Percentiles rank a stretch among this genome's conserved stretches.
Evolutionary conservation across 202 grass and related monocot species (phyloP).

Genomic region (Zizania palustris): DNA sequence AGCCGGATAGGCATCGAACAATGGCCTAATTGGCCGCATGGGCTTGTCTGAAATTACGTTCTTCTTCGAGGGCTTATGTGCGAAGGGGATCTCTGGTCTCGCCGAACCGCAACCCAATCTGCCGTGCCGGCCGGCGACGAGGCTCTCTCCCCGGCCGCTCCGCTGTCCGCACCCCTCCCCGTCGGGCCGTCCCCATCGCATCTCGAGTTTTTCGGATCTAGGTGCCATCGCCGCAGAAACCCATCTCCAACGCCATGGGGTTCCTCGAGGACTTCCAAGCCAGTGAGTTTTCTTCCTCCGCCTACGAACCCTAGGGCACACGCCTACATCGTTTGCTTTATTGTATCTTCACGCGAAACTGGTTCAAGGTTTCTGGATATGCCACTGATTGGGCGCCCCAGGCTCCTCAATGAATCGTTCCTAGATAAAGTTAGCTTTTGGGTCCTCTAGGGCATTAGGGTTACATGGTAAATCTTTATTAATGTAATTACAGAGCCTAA

Average conservation of each 20-base stretch:
- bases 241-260: conserved; percentile 44
- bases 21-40: background rate
- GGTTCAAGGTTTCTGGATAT: background rate
- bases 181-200: background rate
- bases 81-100: conserved; percentile 16
- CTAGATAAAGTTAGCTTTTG: background rate
- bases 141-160: background rate
- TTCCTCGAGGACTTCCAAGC: conserved; percentile 83
- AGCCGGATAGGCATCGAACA: too few relatives aligned
- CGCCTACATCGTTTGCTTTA: background rate
- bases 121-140: conserved; percentile 39
- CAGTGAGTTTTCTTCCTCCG: conserved; percentile 50
- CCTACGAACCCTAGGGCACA: conserved; percentile 41
- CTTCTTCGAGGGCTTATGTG: conserved; percentile 27
- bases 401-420: background rate
- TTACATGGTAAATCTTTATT: conserved; percentile 18
- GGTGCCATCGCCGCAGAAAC: background rate
- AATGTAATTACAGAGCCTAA: background rate
- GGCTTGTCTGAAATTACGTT: background rate
- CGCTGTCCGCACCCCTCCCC: background rate
- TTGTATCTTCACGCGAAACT: background rate
- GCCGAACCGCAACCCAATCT: conserved; percentile 7
- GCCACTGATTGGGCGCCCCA: background rate
- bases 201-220: background rate
- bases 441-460: background rate